Evolutionary conservation across 208 protist genomes (phyloP), one percentile per base, ranked within the genome.

Genomic region (Trypanosoma vivax): DNA sequence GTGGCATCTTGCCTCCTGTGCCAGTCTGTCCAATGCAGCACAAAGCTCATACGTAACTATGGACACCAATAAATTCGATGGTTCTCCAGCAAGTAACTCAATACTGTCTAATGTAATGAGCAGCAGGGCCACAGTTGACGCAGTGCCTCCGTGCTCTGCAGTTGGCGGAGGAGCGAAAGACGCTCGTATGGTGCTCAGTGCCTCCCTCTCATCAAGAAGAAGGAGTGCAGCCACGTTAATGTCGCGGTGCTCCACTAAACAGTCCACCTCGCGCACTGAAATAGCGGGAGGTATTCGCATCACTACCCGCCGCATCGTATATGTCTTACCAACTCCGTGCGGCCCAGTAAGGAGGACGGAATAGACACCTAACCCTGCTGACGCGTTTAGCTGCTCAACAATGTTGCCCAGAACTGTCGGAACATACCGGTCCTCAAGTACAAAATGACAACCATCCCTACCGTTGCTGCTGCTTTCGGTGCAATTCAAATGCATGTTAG

Each of bases 31-130:
- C 2, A 88, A 35, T 18, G 50, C 53, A 21, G 47, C 18, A 45
- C 70, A 73, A n/a, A 88, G 54, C 43, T 79, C 61, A 34, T 82
- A 69, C 10, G 60, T 59, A 7, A 79, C 68, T 19, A 67, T 52
- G 33, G 41, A 58, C 14, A 66, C 65, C 3, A 82, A 38, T 0
- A 66, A 16, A 55, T 78, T 78, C 21, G 65, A 42, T 6, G 47
- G 28, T 0, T 27, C 50, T 39, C 61, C 60, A 31, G n/a, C n/a
- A n/a, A 88, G 52, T 39, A 88, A 47, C 28, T 88, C 70, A 23
- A 82, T 55, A 23, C 52, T 46, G 33, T 80, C 64, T 24, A 88
- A 19, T 6, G 56, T 43, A 9, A 88, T 11, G 27, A 80, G 30
- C 29, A 88, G 28, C 10, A 66, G n/a, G 5, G 38, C 41, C 16